phyloP scores from a whole-genome alignment of 2,329 filamentous ascomycete genomes.

The Fusarium duplospermum region DNA sequence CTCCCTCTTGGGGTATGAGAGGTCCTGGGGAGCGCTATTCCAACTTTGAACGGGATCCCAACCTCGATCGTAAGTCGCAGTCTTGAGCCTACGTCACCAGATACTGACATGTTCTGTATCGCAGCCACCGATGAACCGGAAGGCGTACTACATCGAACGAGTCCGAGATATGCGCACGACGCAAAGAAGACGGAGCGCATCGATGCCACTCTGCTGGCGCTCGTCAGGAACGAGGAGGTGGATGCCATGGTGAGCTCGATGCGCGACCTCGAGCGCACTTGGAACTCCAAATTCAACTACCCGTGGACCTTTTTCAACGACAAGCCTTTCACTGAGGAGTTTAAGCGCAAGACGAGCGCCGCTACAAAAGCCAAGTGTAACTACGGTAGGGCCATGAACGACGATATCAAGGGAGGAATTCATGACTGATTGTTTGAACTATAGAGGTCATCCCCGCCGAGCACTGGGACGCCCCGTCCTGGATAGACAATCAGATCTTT shows the following conservation, averaged over 20 bases:
- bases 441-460: conserved; percentile 90
- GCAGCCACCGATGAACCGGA: conserved; percentile 86
- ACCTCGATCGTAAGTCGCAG: conserved; percentile 79
- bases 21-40: conserved; percentile 56
- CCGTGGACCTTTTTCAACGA: conserved; percentile 99
- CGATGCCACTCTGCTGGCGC: conserved; percentile 89
- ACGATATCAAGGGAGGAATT: not conserved
- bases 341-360: conserved; percentile 83
- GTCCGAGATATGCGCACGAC: conserved; percentile 81
- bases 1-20: conserved; percentile 62
- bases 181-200: conserved; percentile 83
- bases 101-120: conserved; percentile 28
- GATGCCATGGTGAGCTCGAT: conserved; percentile 88
- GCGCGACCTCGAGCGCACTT: conserved; percentile 90
- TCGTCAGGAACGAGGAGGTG: conserved; percentile 93
- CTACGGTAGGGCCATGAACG: conserved; percentile 71
- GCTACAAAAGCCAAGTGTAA: conserved; percentile 88
- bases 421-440: conserved; percentile 11
- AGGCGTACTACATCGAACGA: conserved; percentile 78
- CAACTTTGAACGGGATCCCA: conserved; percentile 82
- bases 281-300: conserved; percentile 99
- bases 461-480: conserved; percentile 91
- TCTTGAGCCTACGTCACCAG: not conserved
- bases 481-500: conserved; percentile 92
- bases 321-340: conserved; percentile 90